phyloP scores from a whole-genome alignment of 2,329 filamentous ascomycete species.

The Emmonsia crescens region DNA sequence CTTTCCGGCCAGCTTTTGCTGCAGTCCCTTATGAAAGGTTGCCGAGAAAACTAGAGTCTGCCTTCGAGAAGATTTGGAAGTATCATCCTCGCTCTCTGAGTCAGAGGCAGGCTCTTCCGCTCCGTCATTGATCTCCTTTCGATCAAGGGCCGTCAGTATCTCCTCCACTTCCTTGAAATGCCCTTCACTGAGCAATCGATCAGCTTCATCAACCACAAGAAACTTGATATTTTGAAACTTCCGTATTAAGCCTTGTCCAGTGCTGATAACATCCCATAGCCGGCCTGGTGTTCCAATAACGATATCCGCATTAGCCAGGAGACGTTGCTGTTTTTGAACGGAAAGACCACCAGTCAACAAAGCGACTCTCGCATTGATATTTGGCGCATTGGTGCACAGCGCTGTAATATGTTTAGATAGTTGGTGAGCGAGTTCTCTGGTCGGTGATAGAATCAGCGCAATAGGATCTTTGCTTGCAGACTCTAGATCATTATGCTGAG shows the following conservation, averaged over 20 bases:
- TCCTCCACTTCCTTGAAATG: slow-evolving; percentile 92
- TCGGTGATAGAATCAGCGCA: slow-evolving; percentile 79
- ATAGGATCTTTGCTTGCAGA: slow-evolving; percentile 42
- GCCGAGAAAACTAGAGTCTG: slow-evolving; percentile 96
- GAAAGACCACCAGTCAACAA: slow-evolving; percentile 87
- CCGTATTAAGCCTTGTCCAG: slow-evolving; percentile 56
- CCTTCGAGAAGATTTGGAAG: slow-evolving; percentile 34
- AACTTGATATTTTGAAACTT: slow-evolving; percentile 66
- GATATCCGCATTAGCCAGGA: slow-evolving; percentile 74
- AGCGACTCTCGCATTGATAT: slow-evolving; percentile 53
- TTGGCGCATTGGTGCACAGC: slow-evolving; percentile 57
- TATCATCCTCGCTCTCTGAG: slow-evolving; percentile 35
- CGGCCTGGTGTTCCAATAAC: slow-evolving; percentile 89
- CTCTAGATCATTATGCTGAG: slow-evolving; percentile 27
- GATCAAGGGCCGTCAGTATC: slow-evolving; percentile 71
- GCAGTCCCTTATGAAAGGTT: slow-evolving; percentile 82
- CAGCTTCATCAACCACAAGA: slow-evolving; percentile 87
- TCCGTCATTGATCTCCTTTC: slow-evolving; percentile 41
- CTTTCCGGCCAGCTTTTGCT: slow-evolving; percentile 81
- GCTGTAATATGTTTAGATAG: slow-evolving; percentile 70
- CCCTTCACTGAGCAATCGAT: slow-evolving; percentile 80
- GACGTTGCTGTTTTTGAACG: slow-evolving; percentile 85
- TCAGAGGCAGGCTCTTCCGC: slow-evolving; percentile 21
- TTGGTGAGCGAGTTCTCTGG: slow-evolving; percentile 87
- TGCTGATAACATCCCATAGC: slow-evolving; percentile 85